phyloP scores from a whole-genome alignment of 208 protist species.

The Porcisia deanei region DNA sequence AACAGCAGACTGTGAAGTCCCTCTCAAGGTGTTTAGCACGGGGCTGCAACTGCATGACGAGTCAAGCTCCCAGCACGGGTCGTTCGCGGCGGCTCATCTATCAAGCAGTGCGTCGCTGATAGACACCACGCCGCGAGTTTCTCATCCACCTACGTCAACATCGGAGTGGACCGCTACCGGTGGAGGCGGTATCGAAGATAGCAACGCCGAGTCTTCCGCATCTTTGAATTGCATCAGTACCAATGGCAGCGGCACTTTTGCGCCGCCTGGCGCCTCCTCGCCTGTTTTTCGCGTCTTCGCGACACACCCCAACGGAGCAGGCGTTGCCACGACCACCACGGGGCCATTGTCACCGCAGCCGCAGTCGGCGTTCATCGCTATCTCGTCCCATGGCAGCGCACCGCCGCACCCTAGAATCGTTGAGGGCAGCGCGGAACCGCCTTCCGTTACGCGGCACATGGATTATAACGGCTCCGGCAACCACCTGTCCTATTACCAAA shows the following conservation, averaged over 20 bases:
- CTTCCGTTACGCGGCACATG: background rate
- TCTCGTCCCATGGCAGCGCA: background rate
- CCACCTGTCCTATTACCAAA: background rate
- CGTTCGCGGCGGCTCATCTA: background rate
- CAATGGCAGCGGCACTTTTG: background rate
- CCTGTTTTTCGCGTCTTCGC: slow-evolving; percentile 31
- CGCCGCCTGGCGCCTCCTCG: background rate
- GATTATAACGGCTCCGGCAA: background rate
- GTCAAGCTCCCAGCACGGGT: background rate
- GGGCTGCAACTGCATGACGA: slow-evolving; percentile 6
- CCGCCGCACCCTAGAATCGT: background rate
- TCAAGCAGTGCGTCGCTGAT: slow-evolving; percentile 6
- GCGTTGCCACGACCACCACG: background rate
- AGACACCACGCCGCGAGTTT: slow-evolving; percentile 4
- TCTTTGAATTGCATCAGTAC: background rate
- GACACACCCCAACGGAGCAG: slow-evolving; percentile 15
- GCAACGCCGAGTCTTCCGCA: slow-evolving; percentile 6
- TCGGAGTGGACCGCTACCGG: slow-evolving; percentile 19
- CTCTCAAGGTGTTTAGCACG: slow-evolving; percentile 11
- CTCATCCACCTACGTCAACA: background rate
- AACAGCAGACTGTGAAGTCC: background rate
- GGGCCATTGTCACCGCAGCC: slow-evolving; percentile 7
- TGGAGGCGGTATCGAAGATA: slow-evolving; percentile 7
- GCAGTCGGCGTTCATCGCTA: background rate
- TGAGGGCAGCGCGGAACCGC: background rate